Conservation (phyloP, 2,329 filamentous ascomycete genomes). For the Talaromyces sp. region DNA sequence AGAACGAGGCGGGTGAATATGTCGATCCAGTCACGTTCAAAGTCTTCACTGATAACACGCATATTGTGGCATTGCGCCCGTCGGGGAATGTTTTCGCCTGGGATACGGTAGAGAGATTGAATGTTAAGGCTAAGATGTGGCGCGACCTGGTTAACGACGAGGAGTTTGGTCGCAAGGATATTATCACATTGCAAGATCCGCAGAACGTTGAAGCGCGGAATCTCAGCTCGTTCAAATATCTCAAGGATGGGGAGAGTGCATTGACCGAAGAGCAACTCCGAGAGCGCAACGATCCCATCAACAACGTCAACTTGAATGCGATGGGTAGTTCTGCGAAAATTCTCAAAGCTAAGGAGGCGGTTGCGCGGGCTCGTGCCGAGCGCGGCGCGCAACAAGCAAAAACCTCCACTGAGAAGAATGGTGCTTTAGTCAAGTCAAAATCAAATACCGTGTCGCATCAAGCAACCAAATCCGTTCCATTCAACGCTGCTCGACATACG, state of each 20-base stretch:
- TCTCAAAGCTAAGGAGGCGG: slow-evolving; percentile 82
- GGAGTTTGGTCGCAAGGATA: slow-evolving; percentile 82
- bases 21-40: slow-evolving; percentile 98
- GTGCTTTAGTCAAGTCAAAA: slow-evolving; percentile 7
- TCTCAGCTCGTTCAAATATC: slow-evolving; percentile 80
- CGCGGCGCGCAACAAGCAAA: slow-evolving; percentile 51
- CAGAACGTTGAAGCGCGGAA: slow-evolving; percentile 82
- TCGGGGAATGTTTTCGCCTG: slow-evolving; percentile 95
- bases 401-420: slow-evolving; percentile 20
- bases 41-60: slow-evolving; percentile 95
- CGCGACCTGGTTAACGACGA: slow-evolving; percentile 80
- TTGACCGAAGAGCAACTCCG: slow-evolving; percentile 67
- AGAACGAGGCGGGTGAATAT: slow-evolving; percentile 86
- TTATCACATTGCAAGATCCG: slow-evolving; percentile 94
- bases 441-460: slow-evolving; percentile 22
- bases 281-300: slow-evolving; percentile 55
- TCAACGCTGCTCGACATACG: slow-evolving; percentile 86
- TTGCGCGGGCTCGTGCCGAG: slow-evolving; percentile 81
- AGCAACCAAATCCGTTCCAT: slow-evolving; percentile 49
- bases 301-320: slow-evolving; percentile 72
- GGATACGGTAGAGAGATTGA: slow-evolving; percentile 92
- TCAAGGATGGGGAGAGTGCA: slow-evolving; percentile 73
- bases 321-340: slow-evolving; percentile 80
- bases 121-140: slow-evolving; percentile 97
- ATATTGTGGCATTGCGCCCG: slow-evolving; percentile 80